Evolutionary conservation across 768 basidiomycete species (phyloP), one percentile per base, ranked within the genome.

Genomic region (Psilocybe cyanescens): DNA sequence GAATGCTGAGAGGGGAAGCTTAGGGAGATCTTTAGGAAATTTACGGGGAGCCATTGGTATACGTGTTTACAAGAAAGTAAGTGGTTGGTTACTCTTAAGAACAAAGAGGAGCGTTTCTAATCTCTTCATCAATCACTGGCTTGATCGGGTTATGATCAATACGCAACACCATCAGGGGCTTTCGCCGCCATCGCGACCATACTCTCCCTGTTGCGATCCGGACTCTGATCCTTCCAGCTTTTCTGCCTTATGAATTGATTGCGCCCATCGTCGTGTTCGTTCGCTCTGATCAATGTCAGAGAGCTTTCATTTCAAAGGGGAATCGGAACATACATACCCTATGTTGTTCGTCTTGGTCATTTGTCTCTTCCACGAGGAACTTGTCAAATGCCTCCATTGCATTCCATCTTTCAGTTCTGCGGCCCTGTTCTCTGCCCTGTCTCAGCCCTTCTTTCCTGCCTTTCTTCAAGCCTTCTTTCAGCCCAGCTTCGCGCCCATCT

Each of bases 1-100:
- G 72, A 94, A 94, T 0, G 86, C 92, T 9, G 91, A 92, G 28
- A 87, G 72, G 0, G 92, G 91, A 11, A 95, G 85, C 49, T 81
- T 83, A 7, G 92, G 93, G 4, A 87, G 84, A 19, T 83, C 77
- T 71, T 86, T 91, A 30, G 81, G 81, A 28, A 81, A 85, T 71
- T 84, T 91, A 68, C 88, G 86, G 65, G 69, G 66, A 62, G 69
- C 64, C 70, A 70, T 73, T 24, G 49, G 52, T 49, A 30, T 53
- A 54, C 59, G 41, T 53, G 48, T 24, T 56, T 46, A 59, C 52
- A 54, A 50, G 58, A 55, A 60, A 59, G 55, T 59, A 33, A 58
- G 55, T 28, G 47, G 33, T 46, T 60, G 35, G 44, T 44, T 49
- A 60, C 30, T 54, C 37, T 58, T 51, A 35, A 60, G 48, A 50